Base-by-base conservation (phyloP, 495 filamentous ascomycete genomes). In the Staphylotrichum tortipilum region DNA sequence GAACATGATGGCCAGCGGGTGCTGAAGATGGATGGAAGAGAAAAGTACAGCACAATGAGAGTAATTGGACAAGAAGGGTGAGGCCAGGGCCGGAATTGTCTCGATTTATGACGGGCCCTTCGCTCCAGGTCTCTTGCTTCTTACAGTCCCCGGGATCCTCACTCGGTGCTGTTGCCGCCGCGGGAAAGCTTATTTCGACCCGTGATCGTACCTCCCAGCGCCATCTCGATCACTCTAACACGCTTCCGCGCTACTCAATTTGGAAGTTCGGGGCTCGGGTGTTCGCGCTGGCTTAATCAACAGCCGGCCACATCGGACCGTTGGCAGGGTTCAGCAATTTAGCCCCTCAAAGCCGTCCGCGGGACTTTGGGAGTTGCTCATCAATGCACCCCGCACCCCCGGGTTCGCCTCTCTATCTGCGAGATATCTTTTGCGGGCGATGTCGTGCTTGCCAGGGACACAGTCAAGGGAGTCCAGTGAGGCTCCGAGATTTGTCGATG, bases 251-350 rank as follows among this genome's bases (percentile, higher is more conserved):
- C 14, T 22, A n/a, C 46, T 40, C 18, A 33, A 49, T 40, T 33
- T 15, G 46, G 36, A 49, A 49, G 26, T 40, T 24, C 28, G 14
- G 18, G 42, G 12, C 7, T 31, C 17, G 35, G 7, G 23, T 17
- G 29, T 24, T 3, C 3, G 28, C n/a, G 15, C 21, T n/a, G 4
- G 8, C 23, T 29, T 29, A 49, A 31, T 49, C 22, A 49, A 40
- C 26, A 40, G 17, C 36, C 46, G 35, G 36, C 22, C 35, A 26
- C 18, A 17, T 38, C 46, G 46, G 46, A 33, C 46, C 46, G 46
- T n/a, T 17, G 23, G 17, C 19, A 29, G 14, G 45, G 35, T 22
- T 14, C 23, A 11, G 23, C 35, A 49, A 49, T 40, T 40, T 49
- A 49, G 30, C 28, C 46, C 31, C 6, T 12, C 21, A 47, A n/a